Evolutionary conservation across 108 stramenopile genomes (phyloP), one percentile per base, ranked within the genome.

Genomic region (Cyclotella choctawhatcheeana): DNA sequence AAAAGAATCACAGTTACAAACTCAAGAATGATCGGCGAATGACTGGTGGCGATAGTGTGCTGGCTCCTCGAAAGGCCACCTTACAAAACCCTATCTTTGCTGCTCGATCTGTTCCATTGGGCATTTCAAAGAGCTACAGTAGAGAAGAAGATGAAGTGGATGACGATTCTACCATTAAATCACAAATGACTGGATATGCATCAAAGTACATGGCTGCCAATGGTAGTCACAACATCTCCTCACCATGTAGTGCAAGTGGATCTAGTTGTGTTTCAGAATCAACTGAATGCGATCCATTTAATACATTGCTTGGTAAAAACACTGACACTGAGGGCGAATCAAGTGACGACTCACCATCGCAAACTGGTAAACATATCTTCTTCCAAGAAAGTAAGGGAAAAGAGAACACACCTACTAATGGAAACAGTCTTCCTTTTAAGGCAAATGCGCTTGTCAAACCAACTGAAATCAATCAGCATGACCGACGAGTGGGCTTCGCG

Each of bases 51-150:
- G 58, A 65, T 18, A 68, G 77, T 47, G 64, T 33, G 3, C 48
- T 71, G 29, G 77, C 77, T 7, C 77, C 77, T 3, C 56, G 58
- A 3, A 71, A 78, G 48, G 69, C 77, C 0, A 58, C 71, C 13
- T 59, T 78, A 37, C 69, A 69, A 59, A 69, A 59, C 30, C 48
- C 77, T 2, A 71, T 62, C 30, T 71, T 71, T 58, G 55, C 16
- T 1, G 32, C 69, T 5, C 69, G 77, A 22, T 71, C 77, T 44
- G 77, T 78, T 35, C 77, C 77, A 10, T 66, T 78, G 65, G 77
- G 64, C 24, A 71, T 78, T 40, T 51, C 77, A 20, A 78, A 65
- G 48, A 78, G 69, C 35, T 78, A 78, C 37, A 78, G 77, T 25
- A 69, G 47, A 29, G 77, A 78, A 37, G 71, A 72, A 30, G 21